Percentiles rank a stretch among this genome's conserved stretches.
phyloP scores from a whole-genome alignment of 2,329 filamentous ascomycete species.

The Diaporthe velutina region DNA sequence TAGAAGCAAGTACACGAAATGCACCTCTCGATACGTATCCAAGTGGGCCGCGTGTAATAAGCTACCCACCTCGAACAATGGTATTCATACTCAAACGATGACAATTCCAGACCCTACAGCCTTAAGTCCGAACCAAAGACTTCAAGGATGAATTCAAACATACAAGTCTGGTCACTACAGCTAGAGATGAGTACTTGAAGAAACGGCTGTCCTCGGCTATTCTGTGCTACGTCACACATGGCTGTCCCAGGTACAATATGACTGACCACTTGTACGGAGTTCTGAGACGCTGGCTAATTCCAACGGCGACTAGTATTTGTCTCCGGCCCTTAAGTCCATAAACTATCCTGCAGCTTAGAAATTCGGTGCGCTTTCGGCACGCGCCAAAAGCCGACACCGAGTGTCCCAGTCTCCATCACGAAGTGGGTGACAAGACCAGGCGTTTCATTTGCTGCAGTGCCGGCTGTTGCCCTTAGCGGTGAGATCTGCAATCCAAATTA shows the following conservation, averaged over 20 bases:
- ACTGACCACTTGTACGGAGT: neutral
- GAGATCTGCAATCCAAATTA: conserved; percentile 7
- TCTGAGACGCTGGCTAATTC: neutral
- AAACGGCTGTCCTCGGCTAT: neutral
- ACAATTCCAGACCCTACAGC: neutral
- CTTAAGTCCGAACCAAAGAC: neutral
- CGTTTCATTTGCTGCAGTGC: neutral
- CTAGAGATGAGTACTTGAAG: neutral
- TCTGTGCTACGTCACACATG: neutral
- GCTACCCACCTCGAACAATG: neutral
- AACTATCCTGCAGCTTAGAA: neutral
- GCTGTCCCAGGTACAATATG: too few species aligned
- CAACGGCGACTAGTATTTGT: conserved; percentile 4
- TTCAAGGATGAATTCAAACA: neutral
- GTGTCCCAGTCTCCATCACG: conserved; percentile 13
- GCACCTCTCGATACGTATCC: neutral
- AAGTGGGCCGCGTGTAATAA: neutral
- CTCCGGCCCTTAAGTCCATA: conserved; percentile 10
- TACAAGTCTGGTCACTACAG: neutral
- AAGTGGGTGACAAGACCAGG: neutral
- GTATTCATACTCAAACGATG: neutral
- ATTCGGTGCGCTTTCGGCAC: conserved; percentile 23
- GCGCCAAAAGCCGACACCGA: conserved; percentile 16
- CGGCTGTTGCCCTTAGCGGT: neutral
- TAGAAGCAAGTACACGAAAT: neutral